Evolutionary conservation across 2,329 filamentous ascomycete genomes (phyloP).

Genomic region (Neonectria sp.): DNA sequence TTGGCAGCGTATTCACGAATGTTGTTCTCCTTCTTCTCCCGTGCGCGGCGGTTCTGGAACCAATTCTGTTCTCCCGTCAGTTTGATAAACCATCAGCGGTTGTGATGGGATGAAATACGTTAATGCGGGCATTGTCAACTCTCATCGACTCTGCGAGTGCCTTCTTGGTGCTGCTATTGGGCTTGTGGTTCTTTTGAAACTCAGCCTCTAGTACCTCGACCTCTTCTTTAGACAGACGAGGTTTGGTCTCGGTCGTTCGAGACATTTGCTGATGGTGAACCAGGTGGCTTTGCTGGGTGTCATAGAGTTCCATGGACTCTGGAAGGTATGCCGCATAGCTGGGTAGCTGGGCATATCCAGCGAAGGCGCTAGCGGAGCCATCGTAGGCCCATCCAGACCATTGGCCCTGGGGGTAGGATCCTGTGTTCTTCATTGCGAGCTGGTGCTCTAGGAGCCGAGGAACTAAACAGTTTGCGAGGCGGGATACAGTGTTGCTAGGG

Average conservation of each 20-base stretch:
- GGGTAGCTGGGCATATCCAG: slow-evolving; percentile 52
- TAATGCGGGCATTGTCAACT: slow-evolving; percentile 75
- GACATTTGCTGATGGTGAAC: slow-evolving; percentile 57
- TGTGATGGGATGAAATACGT: slow-evolving; percentile 59
- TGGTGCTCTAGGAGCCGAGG: slow-evolving; percentile 30
- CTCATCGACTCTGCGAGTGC: slow-evolving; percentile 73
- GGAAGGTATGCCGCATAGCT: slow-evolving; percentile 55
- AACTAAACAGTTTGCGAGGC: neutral
- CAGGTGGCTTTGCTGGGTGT: slow-evolving; percentile 54
- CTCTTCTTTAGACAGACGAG: slow-evolving; percentile 71
- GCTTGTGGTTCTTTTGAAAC: slow-evolving; percentile 76
- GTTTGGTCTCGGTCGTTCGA: slow-evolving; percentile 64
- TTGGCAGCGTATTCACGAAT: slow-evolving; percentile 59
- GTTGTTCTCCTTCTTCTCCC: slow-evolving; percentile 76
- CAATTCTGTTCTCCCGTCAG: slow-evolving; percentile 70
- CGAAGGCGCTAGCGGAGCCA: slow-evolving; percentile 47
- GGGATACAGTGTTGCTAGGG: neutral
- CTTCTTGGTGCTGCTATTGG: slow-evolving; percentile 73
- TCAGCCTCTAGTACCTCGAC: slow-evolving; percentile 72
- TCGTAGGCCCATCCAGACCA: slow-evolving; percentile 56
- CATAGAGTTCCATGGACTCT: slow-evolving; percentile 58
- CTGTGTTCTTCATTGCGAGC: slow-evolving; percentile 50
- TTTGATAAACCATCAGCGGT: neutral
- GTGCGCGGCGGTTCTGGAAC: slow-evolving; percentile 78
- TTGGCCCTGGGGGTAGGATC: slow-evolving; percentile 53